Percentiles rank a stretch among this genome's conserved stretches.
These are phyloP conservation scores for Coniochaeta sp. DNA, from an alignment of 2,329 filamentous ascomycete genomes.

Conservation along the genomic window DNA sequence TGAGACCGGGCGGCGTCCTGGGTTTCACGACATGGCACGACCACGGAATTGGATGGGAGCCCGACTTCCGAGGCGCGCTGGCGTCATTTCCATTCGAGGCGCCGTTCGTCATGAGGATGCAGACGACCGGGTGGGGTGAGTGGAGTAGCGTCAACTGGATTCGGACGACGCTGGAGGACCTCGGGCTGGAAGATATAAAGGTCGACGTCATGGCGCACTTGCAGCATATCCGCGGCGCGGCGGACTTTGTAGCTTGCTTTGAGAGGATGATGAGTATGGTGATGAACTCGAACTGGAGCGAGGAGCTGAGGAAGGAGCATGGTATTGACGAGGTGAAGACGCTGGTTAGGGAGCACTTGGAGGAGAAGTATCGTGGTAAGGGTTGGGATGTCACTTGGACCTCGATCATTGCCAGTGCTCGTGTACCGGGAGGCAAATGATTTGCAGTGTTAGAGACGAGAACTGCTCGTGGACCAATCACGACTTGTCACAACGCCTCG, in stretches of 20 bases:
- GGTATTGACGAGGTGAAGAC: conserved; percentile 26
- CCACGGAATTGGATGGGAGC: conserved; percentile 24
- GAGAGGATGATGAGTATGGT: conserved; percentile 31
- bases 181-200: conserved; percentile 30
- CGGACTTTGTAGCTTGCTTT: conserved; percentile 26
- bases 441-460: not conserved
- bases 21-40: conserved; percentile 39
- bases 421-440: conserved; percentile 6
- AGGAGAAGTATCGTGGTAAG: conserved; percentile 27
- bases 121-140: conserved; percentile 28
- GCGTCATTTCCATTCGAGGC: conserved; percentile 30
- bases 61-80: conserved; percentile 31
- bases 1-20: conserved; percentile 52
- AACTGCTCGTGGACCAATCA: not conserved
- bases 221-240: conserved; percentile 22
- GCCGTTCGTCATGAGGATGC: conserved; percentile 27
- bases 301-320: conserved; percentile 27
- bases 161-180: conserved; percentile 21
- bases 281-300: conserved; percentile 29
- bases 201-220: conserved; percentile 22
- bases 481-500: not conserved
- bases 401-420: conserved; percentile 17
- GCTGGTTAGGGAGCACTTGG: conserved; percentile 26
- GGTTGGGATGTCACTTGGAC: conserved; percentile 28
- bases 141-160: conserved; percentile 34